Evolutionary conservation across 805 yeast genomes (phyloP).

Genomic region (Candida ovalis): DNA sequence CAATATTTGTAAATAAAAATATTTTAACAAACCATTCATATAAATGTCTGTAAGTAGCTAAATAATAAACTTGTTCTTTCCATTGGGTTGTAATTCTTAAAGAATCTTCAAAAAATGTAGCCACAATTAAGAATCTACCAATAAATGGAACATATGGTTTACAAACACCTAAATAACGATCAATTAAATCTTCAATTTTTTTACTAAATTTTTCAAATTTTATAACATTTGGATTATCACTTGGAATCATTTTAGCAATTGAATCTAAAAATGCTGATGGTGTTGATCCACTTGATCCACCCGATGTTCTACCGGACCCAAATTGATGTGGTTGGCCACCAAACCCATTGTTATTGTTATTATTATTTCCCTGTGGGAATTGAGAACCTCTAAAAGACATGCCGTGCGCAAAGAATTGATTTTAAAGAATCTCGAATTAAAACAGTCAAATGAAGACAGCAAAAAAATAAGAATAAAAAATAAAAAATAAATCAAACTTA

Average conservation of each 20-base stretch:
- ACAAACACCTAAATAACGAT: slow-evolving; percentile 46
- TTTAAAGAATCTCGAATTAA: no score
- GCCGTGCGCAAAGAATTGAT: slow-evolving; percentile 4
- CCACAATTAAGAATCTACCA: slow-evolving; percentile 87
- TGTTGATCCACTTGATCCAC: slow-evolving; percentile 1
- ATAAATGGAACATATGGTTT: slow-evolving; percentile 81
- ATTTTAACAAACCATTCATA: slow-evolving; percentile 74
- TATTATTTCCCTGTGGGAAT: slow-evolving; percentile 18
- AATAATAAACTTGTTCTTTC: slow-evolving; percentile 83
- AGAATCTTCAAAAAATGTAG: slow-evolving; percentile 90
- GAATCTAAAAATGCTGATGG: slow-evolving; percentile 18
- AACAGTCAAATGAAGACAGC: no score
- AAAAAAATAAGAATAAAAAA: no score
- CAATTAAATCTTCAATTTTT: slow-evolving; percentile 50
- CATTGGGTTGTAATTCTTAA: slow-evolving; percentile 81
- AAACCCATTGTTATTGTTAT: slow-evolving; percentile 7
- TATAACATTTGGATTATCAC: slow-evolving; percentile 28
- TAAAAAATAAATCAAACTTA: no score
- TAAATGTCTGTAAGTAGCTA: slow-evolving; percentile 72
- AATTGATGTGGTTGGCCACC: slow-evolving; percentile 4
- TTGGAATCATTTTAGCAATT: slow-evolving; percentile 29
- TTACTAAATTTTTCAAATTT: slow-evolving; percentile 50
- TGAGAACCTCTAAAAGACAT: slow-evolving; percentile 34
- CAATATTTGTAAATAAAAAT: slow-evolving; percentile 61
- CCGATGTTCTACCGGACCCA: neutral